These are phyloP conservation scores for Neurospora discreta DNA, from an alignment of 495 filamentous ascomycete genomes.

Conservation along the genomic window DNA sequence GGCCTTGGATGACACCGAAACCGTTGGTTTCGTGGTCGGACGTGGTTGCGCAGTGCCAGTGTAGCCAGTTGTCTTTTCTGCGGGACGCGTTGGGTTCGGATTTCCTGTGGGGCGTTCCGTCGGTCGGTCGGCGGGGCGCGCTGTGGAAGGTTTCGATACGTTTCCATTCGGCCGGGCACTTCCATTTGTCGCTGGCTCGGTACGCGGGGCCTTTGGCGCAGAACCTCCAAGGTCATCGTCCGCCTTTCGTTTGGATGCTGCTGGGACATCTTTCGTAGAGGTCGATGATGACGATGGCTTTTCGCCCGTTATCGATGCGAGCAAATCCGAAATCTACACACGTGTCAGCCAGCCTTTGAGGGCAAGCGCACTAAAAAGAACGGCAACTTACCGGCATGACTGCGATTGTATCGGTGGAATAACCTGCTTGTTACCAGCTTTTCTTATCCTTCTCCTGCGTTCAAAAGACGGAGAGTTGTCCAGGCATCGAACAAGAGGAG, in stretches of 20 bases:
- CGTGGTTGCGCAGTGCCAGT: conserved; percentile 5
- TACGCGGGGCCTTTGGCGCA: conserved; percentile 20
- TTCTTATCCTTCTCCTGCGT: conserved; percentile 16
- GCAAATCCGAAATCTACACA: conserved; percentile 39
- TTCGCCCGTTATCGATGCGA: conserved; percentile 44
- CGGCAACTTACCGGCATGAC: conserved; percentile 19
- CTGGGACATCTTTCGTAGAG: conserved; percentile 12
- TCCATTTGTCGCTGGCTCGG: conserved; percentile 8
- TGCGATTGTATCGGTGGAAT: neutral
- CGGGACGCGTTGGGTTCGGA: neutral
- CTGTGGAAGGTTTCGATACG: conserved; percentile 6
- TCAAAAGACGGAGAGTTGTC: conserved; percentile 17
- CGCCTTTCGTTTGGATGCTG: conserved; percentile 38
- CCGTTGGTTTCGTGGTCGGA: neutral
- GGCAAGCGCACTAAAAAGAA: neutral
- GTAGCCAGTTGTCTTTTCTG: conserved; percentile 2
- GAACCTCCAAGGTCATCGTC: conserved; percentile 31
- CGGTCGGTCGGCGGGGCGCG: neutral
- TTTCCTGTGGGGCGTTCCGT: conserved; percentile 1
- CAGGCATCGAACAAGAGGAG: conserved; percentile 17
- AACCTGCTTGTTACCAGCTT: neutral
- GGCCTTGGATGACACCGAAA: neutral
- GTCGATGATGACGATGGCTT: conserved; percentile 25
- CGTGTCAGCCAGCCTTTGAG: conserved; percentile 4
- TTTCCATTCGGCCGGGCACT: conserved; percentile 8